Conservation (phyloP, 2,329 filamentous ascomycete species). For the Pestalotiopsis sp. region DNA sequence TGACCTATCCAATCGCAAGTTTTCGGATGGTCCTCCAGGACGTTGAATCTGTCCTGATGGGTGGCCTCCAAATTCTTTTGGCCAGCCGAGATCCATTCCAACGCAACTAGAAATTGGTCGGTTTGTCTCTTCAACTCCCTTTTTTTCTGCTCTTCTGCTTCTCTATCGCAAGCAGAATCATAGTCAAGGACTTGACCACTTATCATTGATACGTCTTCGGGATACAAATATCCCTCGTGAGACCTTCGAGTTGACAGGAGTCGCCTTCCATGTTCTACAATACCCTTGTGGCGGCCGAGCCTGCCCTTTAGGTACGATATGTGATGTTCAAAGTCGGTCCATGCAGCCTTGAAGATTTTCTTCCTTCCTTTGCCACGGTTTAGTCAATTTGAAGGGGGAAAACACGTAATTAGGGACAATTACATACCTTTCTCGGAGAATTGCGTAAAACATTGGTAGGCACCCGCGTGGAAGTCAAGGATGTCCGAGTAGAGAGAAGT, state of each 20-base stretch:
- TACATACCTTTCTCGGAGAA: constrained; percentile 14
- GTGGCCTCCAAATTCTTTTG: constrained; percentile 15
- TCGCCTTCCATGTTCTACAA: constrained; percentile 12
- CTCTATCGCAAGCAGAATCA: not conserved
- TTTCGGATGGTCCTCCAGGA: constrained; percentile 15
- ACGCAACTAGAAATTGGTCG: constrained; percentile 15
- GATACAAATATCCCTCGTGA: not conserved
- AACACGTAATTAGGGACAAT: not conserved
- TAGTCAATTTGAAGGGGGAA: not conserved
- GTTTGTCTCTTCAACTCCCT: constrained; percentile 15
- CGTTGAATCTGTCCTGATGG: constrained; percentile 15
- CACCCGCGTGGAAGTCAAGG: constrained; percentile 21
- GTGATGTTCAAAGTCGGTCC: constrained; percentile 18
- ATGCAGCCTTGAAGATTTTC: constrained; percentile 17
- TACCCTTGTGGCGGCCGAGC: constrained; percentile 14
- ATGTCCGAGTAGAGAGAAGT: constrained; percentile 27
- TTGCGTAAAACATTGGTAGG: constrained; percentile 20
- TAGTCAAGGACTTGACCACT: not conserved
- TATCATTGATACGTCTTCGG: not conserved
- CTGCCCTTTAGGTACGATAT: constrained; percentile 13
- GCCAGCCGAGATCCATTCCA: constrained; percentile 21
- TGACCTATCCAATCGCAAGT: constrained; percentile 26
- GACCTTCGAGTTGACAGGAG: not conserved
- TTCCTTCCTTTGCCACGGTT: constrained; percentile 14
- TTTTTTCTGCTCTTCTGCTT: not conserved